Evolutionary conservation across 768 basidiomycete species (phyloP), one percentile per base, ranked within the genome.

Genomic region (Agaricus blazei): DNA sequence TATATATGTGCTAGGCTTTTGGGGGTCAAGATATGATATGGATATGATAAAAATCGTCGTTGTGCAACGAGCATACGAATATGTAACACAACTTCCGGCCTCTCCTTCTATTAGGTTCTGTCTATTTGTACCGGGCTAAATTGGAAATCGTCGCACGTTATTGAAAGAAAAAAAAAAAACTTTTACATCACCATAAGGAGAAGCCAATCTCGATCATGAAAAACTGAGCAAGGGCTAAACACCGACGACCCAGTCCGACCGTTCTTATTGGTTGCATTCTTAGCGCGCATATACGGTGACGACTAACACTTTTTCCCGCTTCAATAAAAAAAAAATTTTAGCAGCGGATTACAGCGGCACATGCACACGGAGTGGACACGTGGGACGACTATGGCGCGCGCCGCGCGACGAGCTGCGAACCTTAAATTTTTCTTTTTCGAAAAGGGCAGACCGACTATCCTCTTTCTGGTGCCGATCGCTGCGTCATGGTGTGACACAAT

Each of bases 71-170:
- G 34, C 34, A 34, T 34, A 34, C 34, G 34, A 11, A 7, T 34
- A 11, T 34, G 11, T 34, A 8, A 9, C 34, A 19, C 19, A 19
- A 19, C 5, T 34, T 34, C 34, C 34, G 8, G 11, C 34, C 34
- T 34, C 11, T 28, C 12, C 36, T 45, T 26, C 24, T 9, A 24
- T 27, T 26, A 26, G 7, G 6, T 37, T 41, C 38, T 46, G 31
- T 54, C 34, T 54, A 46, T 54, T 54, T 48, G 28, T 31, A 29
- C 40, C 34, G 4, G 15, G 11, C 47, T 6, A 49, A 48, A 54
- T 12, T 41, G 54, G 54, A 54, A 54, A 48, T 27, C 46, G 38
- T 54, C 47, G 45, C 54, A 54, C 47, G 54, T 54, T 40, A 48
- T 19, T 41, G 27, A 19, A 19, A 19, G 36, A 45, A 31, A 48